Evolutionary conservation across 768 basidiomycete genomes (phyloP).

Genomic region (Mycena pura): DNA sequence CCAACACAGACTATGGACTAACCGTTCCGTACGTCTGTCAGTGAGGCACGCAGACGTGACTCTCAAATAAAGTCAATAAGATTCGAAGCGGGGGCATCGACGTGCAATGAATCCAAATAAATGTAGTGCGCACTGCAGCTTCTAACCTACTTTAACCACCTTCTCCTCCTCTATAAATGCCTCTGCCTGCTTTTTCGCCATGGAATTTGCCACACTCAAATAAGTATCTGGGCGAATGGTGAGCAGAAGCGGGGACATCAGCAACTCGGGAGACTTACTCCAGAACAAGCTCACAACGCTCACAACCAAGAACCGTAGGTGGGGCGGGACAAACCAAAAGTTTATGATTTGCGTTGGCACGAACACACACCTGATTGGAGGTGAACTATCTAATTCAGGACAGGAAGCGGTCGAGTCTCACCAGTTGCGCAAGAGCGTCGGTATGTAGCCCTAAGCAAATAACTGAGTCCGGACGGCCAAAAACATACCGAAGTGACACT

Average conservation of each 20-base stretch:
- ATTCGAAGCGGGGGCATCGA: no score
- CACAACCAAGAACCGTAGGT: conserved; percentile 76
- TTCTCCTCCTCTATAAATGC: background rate
- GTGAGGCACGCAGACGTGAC: no score
- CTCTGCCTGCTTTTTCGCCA: conserved; percentile 1
- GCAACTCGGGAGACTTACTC: conserved; percentile 58
- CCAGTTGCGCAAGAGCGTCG: conserved; percentile 83
- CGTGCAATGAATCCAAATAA: no score
- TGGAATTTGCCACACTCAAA: conserved; percentile 62
- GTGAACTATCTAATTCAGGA: background rate
- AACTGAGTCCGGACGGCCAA: background rate
- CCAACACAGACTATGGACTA: no score
- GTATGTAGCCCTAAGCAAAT: conserved; percentile 62
- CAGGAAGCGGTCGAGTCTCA: conserved; percentile 31
- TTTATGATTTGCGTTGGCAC: conserved; percentile 82
- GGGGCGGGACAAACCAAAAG: conserved; percentile 77
- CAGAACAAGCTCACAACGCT: conserved; percentile 82
- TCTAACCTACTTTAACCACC: background rate
- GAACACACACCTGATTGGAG: conserved; percentile 64
- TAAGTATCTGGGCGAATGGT: conserved; percentile 57
- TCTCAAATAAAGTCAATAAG: no score
- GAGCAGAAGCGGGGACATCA: background rate
- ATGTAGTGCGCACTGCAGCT: background rate
- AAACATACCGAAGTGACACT: conserved; percentile 18
- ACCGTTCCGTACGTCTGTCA: no score